Evolutionary conservation across 129 eudicot species (phyloP).

Genomic region (Glebionis coronaria): DNA sequence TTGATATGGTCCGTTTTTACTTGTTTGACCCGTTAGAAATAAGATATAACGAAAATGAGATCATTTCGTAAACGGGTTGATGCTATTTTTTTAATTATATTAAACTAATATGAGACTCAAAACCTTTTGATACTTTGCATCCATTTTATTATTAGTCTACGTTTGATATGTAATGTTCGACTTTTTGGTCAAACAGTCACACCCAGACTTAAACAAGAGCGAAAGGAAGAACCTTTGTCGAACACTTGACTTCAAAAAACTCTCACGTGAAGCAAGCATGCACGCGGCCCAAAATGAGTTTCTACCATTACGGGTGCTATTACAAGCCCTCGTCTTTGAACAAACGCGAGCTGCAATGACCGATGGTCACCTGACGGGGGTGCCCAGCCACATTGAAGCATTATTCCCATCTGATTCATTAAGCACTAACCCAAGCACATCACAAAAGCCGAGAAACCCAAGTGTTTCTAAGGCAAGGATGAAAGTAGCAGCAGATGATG

Average conservation of each 20-base stretch:
- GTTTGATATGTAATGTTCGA: neutral
- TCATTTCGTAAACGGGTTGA: neutral
- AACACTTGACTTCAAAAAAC: constrained; percentile 71
- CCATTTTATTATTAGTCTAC: neutral
- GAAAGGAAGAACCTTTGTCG: constrained; percentile 82
- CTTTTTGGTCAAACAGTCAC: constrained; percentile 50
- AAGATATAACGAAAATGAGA: neutral
- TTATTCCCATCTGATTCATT: constrained; percentile 38
- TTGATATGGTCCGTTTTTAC: too few relatives aligned
- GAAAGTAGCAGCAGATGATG: constrained; percentile 39
- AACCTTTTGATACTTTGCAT: neutral
- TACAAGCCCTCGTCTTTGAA: constrained; percentile 85
- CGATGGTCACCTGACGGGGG: constrained; percentile 41
- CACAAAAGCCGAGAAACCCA: constrained; percentile 53
- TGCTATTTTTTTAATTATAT: neutral
- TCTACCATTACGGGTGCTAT: constrained; percentile 79
- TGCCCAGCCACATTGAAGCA: constrained; percentile 66
- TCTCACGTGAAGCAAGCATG: constrained; percentile 72
- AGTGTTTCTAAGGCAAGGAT: constrained; percentile 44
- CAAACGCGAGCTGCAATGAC: constrained; percentile 74
- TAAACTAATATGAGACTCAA: neutral
- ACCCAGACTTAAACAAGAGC: constrained; percentile 69
- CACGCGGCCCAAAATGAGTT: constrained; percentile 91
- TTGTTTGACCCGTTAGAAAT: neutral
- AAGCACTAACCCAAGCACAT: constrained; percentile 24